Percentiles rank a stretch among this genome's conserved stretches.
These are phyloP conservation scores for Borovskyia barvae DNA, from an alignment of 208 protist species.

Conservation along the genomic window DNA sequence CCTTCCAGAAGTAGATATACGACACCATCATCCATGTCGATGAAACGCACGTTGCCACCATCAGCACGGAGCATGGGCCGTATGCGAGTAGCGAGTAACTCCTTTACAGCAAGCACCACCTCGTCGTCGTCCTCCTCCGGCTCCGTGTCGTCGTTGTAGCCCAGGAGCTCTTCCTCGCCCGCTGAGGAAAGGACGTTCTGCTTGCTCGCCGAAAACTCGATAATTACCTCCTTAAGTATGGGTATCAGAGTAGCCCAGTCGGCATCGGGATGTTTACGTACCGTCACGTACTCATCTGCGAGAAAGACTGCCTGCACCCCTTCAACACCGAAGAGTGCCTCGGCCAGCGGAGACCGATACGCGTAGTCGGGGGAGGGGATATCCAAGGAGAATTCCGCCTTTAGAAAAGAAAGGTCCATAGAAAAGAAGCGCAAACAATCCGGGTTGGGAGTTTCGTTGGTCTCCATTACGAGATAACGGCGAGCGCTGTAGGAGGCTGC, in stretches of 20 bases:
- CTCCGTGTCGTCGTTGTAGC: constrained; percentile 88
- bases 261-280: constrained; percentile 45
- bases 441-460: constrained; percentile 81
- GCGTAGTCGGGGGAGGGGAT: constrained; percentile 59
- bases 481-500: not conserved
- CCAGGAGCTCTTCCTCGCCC: constrained; percentile 58
- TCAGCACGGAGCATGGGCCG: constrained; percentile 88
- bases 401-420: constrained; percentile 84
- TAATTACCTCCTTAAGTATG: constrained; percentile 59
- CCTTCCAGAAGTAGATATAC: constrained; percentile 90
- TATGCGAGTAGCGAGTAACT: constrained; percentile 87
- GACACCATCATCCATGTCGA: constrained; percentile 89
- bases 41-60: constrained; percentile 90
- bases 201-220: constrained; percentile 70
- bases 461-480: constrained; percentile 66
- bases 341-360: constrained; percentile 75
- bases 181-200: constrained; percentile 64
- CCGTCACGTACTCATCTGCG: constrained; percentile 84
- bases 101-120: constrained; percentile 91
- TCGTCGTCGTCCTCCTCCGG: constrained; percentile 87
- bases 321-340: constrained; percentile 59
- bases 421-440: constrained; percentile 86
- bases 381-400: constrained; percentile 74
- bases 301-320: constrained; percentile 74
- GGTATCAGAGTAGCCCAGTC: constrained; percentile 61